Evolutionary conservation across 345 rosid species (phyloP).

Genomic region (Sonneratia caseolaris): DNA sequence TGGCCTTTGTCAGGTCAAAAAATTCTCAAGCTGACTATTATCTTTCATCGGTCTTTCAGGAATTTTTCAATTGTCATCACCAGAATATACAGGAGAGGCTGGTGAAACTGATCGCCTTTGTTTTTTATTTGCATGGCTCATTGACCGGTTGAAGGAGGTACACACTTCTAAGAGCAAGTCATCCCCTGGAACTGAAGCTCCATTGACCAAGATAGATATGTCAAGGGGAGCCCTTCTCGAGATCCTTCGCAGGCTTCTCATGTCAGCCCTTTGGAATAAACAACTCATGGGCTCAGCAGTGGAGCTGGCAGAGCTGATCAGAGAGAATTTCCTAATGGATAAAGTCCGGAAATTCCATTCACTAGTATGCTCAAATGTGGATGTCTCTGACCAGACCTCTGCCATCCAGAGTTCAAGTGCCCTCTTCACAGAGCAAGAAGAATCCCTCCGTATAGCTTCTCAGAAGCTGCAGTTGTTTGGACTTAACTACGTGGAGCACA

Average conservation of each 20-base stretch:
- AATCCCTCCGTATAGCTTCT: constrained; percentile 36
- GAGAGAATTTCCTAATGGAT: constrained; percentile 26
- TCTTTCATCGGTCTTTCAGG: constrained; percentile 10
- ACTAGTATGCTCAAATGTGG: constrained; percentile 16
- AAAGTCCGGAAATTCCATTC: constrained; percentile 39
- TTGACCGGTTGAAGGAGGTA: constrained; percentile 36
- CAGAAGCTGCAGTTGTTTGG: constrained; percentile 48
- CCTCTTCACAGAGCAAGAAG: constrained; percentile 35
- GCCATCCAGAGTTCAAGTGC: constrained; percentile 11
- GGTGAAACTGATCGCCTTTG: constrained; percentile 33
- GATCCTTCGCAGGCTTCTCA: constrained; percentile 11
- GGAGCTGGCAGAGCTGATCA: constrained; percentile 38
- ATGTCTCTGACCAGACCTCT: constrained; percentile 21
- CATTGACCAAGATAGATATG: constrained; percentile 18
- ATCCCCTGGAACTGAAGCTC: constrained; percentile 18
- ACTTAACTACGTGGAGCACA: constrained; percentile 21
- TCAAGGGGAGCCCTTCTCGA: constrained; percentile 39
- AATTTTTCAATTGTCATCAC: constrained; percentile 11
- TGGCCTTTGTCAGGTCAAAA: not conserved
- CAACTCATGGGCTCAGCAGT: constrained; percentile 40
- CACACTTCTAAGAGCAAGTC: constrained; percentile 24
- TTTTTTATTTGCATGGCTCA: constrained; percentile 62
- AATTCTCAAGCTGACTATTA: not conserved
- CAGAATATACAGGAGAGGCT: constrained; percentile 24
- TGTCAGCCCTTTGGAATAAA: constrained; percentile 27